Base-by-base conservation (phyloP, 495 filamentous ascomycete species). In the Aspergillus asperescens region DNA sequence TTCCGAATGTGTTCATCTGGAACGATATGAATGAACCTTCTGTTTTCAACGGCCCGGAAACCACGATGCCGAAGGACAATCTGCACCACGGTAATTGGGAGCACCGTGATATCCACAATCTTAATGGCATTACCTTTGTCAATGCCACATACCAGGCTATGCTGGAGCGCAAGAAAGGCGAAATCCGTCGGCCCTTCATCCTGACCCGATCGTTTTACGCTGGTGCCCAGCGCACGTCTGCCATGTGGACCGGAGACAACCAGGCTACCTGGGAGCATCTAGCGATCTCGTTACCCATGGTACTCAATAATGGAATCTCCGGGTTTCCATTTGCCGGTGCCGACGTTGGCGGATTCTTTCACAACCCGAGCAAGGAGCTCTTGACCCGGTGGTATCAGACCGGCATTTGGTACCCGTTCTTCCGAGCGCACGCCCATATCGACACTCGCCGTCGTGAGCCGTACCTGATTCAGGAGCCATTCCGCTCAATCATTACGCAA, bases 11-110 rank as follows among this genome's bases (percentile, higher is more conserved):
- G 4, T 96, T 89, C 73, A 84, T 97, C 63, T 98, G 93, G 93
- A 98, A 98, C 67, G 93, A 98, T 64, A 98, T 98, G 93, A 98
- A 96, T 61, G 93, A 98, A 71, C 93, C 93, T 0, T 96, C 93
- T 0, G 93, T 98, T 7, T 98, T 98, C 76, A 95, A 96, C 63
- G 93, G 93, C 0, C 93, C 93, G 0, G 93, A 98, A 66, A 95
- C 88, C 9, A 63, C 92, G 25, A 95, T 96, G 90, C 93, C 93
- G 38, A 96, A 95, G 68, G 93, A 98, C 72, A 96, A 96, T 64
- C 66, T 97, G 32, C 93, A 97, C 66, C 67, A 86, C 58, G 93
- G 80, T 22, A 81, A 87, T 66, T 98, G 93, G 93, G 93, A 98
- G 67, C 93, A 98, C 62, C 86, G 93, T 46, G 93, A 98, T 67